Evolutionary conservation across 306 rosid species (phyloP).

Genomic region (Pueraria montana): DNA sequence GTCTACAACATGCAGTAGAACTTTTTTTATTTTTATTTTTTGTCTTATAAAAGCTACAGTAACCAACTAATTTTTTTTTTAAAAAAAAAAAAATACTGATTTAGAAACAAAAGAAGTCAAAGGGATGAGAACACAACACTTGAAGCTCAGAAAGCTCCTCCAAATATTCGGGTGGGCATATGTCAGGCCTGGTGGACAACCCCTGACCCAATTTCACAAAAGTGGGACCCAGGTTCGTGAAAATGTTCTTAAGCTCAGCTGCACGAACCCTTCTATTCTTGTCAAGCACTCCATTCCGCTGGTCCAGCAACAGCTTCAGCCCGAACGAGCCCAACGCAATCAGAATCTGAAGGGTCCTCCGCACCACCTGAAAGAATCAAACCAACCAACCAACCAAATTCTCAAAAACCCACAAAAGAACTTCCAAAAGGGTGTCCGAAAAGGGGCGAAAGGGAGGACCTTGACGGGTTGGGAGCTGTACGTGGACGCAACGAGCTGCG

Average conservation of each 20-base stretch:
- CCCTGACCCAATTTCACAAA: conserved; percentile 94
- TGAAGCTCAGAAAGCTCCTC: conserved; percentile 95
- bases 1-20: not conserved
- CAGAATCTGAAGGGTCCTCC: conserved; percentile 76
- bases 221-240: conserved; percentile 85
- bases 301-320: conserved; percentile 70
- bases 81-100: not conserved
- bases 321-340: conserved; percentile 73
- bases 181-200: conserved; percentile 89
- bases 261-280: conserved; percentile 72
- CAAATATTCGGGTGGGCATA: conserved; percentile 87
- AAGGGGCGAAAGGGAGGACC: conserved; percentile 48
- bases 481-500: conserved; percentile 61
- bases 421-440: not conserved
- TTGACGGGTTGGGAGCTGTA: conserved; percentile 70
- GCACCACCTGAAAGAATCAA: conserved; percentile 49
- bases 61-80: not conserved
- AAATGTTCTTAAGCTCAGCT: conserved; percentile 66
- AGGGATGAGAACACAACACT: conserved; percentile 49
- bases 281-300: conserved; percentile 68
- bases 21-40: too few relatives aligned
- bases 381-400: conserved; percentile 22
- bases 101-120: not conserved
- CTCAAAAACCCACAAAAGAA: conserved; percentile 9
- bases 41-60: not conserved